Base-by-base conservation (phyloP, 116 monocot genomes). In the Phalaenopsis hybrid region DNA sequence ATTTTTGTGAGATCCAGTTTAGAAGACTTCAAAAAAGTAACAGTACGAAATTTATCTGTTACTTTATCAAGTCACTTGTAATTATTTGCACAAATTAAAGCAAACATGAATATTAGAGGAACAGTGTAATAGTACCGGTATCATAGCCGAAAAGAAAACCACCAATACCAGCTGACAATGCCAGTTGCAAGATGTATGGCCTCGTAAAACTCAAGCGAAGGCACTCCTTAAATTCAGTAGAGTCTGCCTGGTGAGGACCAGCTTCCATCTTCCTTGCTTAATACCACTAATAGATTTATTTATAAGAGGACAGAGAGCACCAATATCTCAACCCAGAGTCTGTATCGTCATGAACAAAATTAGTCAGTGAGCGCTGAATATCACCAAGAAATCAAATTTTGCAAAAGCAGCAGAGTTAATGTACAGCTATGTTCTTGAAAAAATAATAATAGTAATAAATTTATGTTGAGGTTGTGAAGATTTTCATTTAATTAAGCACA, bases 91-190 rank as follows among this genome's bases (percentile, higher is more conserved):
- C 13, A 70, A 33, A 31, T 37, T 31, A 37, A 70, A 34, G 44
- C 44, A 18, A 75, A 1, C 15, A 75, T 45, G 31, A 21, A 75
- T 20, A 6, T 44, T 18, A 41, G 16, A 75, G 75, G n/a, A 50
- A 45, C 3, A 45, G 45, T 51, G n/a, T 1, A 43, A 18, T 79
- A 43, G 37, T 79, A 81, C 81, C 81, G n/a, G 81, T 81, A 74
- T 81, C 81, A 55, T 82, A 82, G 51, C 82, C 82, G 18, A 82
- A 82, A 16, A 82, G 82, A 4, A 82, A 63, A 23, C 82, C 82
- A 18, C 82, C 82, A 57, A 82, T 82, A 44, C 82, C 82, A 44
- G 82, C 82, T 37, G 82, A 76, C 43, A 82, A 16, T 21, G 82
- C 75, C 21, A 82, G 10, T 16, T 57, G 75, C 55, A 82, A 75